Evolutionary conservation across 2,329 filamentous ascomycete genomes (phyloP).

Genomic region (Alternaria brassicae): DNA sequence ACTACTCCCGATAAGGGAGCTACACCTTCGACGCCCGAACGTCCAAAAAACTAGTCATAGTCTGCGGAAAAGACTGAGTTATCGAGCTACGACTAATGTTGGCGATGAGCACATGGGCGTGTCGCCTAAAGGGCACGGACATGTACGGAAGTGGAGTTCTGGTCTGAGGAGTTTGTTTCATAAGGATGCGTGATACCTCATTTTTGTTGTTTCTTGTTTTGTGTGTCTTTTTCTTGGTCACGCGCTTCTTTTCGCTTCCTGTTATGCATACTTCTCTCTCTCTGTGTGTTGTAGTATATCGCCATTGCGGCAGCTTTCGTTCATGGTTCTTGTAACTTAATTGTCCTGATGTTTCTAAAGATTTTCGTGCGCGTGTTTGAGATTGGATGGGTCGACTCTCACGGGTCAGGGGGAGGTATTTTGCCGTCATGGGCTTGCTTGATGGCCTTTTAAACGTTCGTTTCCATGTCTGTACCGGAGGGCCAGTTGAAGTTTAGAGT

Average conservation of each 20-base stretch:
- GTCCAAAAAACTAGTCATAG: slow-evolving; percentile 24
- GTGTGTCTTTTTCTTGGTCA: not conserved
- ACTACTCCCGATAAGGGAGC: not conserved
- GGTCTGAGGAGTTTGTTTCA: slow-evolving; percentile 33
- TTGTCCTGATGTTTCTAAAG: not conserved
- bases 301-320: not conserved
- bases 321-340: not conserved
- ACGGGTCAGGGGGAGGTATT: not conserved
- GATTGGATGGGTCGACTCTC: not conserved
- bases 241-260: not conserved
- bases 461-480: not conserved
- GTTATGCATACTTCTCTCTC: too few relatives aligned
- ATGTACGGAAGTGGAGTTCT: slow-evolving; percentile 32
- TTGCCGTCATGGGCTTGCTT: not conserved
- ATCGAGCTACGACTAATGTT: slow-evolving; percentile 17
- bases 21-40: slow-evolving; percentile 20
- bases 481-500: too few relatives aligned
- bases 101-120: not conserved
- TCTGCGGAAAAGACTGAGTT: slow-evolving; percentile 1
- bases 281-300: not conserved
- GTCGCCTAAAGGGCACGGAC: slow-evolving; percentile 7
- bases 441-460: too few relatives aligned
- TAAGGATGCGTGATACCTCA: not conserved
- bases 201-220: not conserved
- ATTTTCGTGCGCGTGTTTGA: not conserved